phyloP scores from a whole-genome alignment of 345 rosid genomes.

The Arabidopsis thaliana region TAIR10.1 NC_003074.8:2063001-2063500 shows the following conservation, averaged over 20 bases:
- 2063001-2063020: constrained; percentile 9
- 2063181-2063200: constrained; percentile 99
- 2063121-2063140: constrained; percentile 80
- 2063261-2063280: background rate
- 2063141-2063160: constrained; percentile 80
- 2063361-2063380: constrained; percentile 12
- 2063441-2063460: background rate
- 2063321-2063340: constrained; percentile 9
- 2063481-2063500: constrained; percentile 8
- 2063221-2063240: constrained; percentile 27
- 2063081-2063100: constrained; percentile 24
- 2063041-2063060: background rate
- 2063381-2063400: background rate
- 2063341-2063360: no score
- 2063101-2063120: constrained; percentile 98
- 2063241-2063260: background rate
- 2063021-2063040: constrained; percentile 18
- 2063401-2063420: background rate
- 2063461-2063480: background rate
- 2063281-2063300: background rate
- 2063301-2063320: constrained; percentile 16
- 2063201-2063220: constrained; percentile 44
- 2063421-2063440: background rate
- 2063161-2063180: constrained; percentile 92
- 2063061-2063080: constrained; percentile 3